A percentile compares a stretch with the other conserved stretches of the same genome.
These are phyloP conservation scores for Aciculosporium take DNA, from an alignment of 2,329 filamentous ascomycete genomes.

Conservation along the genomic window DNA sequence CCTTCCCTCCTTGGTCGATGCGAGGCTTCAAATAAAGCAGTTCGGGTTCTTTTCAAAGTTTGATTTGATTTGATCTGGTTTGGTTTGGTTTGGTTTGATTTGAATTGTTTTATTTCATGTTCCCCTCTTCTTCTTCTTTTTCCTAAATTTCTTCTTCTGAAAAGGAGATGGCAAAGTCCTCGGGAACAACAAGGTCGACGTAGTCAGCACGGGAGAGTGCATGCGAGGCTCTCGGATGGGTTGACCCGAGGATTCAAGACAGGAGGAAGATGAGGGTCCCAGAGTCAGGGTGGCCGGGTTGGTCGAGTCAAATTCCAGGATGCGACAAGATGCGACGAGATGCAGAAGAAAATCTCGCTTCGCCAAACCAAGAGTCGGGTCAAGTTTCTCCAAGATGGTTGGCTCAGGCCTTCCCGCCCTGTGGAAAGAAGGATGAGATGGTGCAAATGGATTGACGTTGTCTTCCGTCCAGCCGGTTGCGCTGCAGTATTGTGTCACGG, in stretches of 20 bases:
- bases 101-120: no score
- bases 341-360: constrained; percentile 10
- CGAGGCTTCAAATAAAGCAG: background rate
- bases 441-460: constrained; percentile 8
- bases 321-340: constrained; percentile 7
- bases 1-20: no score
- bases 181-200: background rate
- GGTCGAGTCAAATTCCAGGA: constrained; percentile 1
- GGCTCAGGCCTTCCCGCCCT: constrained; percentile 4
- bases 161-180: background rate
- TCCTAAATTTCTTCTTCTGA: no score
- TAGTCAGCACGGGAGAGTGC: background rate
- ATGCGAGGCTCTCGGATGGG: background rate
- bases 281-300: background rate
- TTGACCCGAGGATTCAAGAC: background rate
- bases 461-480: constrained; percentile 11
- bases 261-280: background rate
- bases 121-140: no score
- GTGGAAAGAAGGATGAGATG: constrained; percentile 5
- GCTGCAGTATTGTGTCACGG: constrained; percentile 12
- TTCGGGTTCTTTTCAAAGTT: background rate
- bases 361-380: constrained; percentile 3
- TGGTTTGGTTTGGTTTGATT: no score
- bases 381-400: constrained; percentile 3
- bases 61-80: background rate